Evolutionary conservation across 768 basidiomycete species (phyloP).

Genomic region (Tricholoma terreum): DNA sequence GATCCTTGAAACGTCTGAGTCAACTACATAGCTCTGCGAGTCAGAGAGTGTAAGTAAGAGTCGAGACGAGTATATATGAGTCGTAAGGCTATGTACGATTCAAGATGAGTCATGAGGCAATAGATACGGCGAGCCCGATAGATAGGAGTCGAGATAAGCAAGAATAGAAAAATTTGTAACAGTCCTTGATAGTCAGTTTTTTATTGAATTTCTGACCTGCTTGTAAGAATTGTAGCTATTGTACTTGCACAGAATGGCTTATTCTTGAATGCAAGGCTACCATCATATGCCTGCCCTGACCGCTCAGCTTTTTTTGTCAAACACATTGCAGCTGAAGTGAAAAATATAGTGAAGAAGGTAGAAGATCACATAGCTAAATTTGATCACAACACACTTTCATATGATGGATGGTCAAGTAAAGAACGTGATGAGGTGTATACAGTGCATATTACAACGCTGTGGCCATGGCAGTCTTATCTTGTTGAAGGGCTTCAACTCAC

Average conservation of each 20-base stretch:
- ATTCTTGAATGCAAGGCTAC: not conserved
- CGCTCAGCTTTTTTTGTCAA: not conserved
- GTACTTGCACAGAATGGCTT: not conserved
- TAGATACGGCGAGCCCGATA: too few relatives aligned
- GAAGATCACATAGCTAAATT: not conserved
- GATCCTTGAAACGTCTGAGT: too few relatives aligned
- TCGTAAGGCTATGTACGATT: too few relatives aligned
- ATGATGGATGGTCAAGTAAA: not conserved
- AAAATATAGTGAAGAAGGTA: not conserved
- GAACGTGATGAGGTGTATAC: not conserved
- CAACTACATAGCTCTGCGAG: too few relatives aligned
- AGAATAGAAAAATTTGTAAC: too few relatives aligned
- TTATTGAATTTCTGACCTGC: not conserved
- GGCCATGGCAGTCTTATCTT: not conserved
- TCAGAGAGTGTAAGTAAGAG: too few relatives aligned
- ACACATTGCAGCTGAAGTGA: not conserved
- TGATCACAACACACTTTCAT: not conserved
- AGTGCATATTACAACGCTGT: not conserved
- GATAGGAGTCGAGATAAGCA: too few relatives aligned
- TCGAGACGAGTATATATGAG: too few relatives aligned
- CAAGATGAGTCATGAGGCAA: too few relatives aligned
- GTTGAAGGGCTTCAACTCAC: not conserved
- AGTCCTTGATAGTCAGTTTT: not conserved
- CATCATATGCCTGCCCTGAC: not conserved
- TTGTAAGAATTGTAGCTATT: not conserved